Percentiles rank a stretch among this genome's conserved stretches.
phyloP scores from a whole-genome alignment of 352 stramenopile species.

The Globisporangium ultimum region DNA sequence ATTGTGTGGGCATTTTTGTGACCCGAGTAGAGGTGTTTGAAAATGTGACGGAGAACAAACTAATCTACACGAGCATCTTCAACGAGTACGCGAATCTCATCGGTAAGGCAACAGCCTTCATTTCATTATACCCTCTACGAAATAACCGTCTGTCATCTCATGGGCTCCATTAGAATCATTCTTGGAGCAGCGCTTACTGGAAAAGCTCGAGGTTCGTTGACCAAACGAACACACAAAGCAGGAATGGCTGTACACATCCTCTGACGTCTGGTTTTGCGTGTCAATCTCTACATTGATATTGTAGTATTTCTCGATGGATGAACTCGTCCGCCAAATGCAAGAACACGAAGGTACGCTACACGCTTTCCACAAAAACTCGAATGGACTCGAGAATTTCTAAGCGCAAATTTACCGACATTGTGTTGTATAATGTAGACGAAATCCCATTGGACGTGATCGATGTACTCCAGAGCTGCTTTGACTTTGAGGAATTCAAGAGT shows the following conservation, averaged over 20 bases:
- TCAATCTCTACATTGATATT: not conserved
- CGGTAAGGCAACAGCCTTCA: slow-evolving; percentile 26
- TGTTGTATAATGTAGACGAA: slow-evolving; percentile 36
- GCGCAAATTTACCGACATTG: not conserved
- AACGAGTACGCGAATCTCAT: slow-evolving; percentile 78
- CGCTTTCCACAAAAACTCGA: not conserved
- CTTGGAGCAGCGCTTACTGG: slow-evolving; percentile 53
- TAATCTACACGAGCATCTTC: slow-evolving; percentile 81
- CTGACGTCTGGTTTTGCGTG: no score
- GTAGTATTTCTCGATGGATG: slow-evolving; percentile 83
- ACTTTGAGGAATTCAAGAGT: slow-evolving; percentile 88
- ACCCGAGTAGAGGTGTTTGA: slow-evolving; percentile 70
- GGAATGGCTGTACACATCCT: no score
- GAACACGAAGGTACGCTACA: slow-evolving; percentile 63
- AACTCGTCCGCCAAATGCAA: slow-evolving; percentile 77
- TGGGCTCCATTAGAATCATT: slow-evolving; percentile 44
- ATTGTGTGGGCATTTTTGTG: not conserved
- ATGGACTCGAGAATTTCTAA: not conserved
- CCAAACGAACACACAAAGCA: no score
- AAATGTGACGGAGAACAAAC: slow-evolving; percentile 80
- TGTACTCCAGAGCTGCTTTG: slow-evolving; percentile 72
- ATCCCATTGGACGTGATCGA: slow-evolving; percentile 79
- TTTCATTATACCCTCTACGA: not conserved
- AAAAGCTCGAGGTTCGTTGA: slow-evolving; percentile 55
- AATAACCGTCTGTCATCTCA: not conserved